Evolutionary conservation across 306 rosid genomes (phyloP).

Genomic region (Vigna hirtella): DNA sequence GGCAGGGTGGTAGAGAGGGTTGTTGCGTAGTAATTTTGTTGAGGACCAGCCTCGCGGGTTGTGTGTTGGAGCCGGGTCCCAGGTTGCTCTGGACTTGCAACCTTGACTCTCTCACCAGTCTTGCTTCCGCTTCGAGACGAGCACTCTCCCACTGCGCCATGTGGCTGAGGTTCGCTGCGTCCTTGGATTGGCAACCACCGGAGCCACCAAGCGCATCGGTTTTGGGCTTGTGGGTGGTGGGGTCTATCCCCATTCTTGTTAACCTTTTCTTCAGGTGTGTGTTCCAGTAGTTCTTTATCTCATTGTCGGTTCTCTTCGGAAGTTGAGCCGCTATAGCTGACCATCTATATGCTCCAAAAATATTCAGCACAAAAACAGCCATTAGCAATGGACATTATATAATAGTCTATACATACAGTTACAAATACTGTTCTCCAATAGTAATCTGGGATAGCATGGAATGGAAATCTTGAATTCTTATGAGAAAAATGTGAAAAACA

Average conservation of each 20-base stretch:
- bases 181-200: background rate
- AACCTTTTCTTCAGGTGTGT: slow-evolving; percentile 63
- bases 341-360: slow-evolving; percentile 48
- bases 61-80: slow-evolving; percentile 8
- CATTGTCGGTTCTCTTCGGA: slow-evolving; percentile 60
- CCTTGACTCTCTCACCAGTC: slow-evolving; percentile 52
- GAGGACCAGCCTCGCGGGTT: slow-evolving; percentile 44
- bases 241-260: slow-evolving; percentile 57
- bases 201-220: slow-evolving; percentile 39
- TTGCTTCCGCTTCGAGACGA: slow-evolving; percentile 57
- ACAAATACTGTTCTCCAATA: too few relatives aligned
- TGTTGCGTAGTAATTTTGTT: slow-evolving; percentile 47
- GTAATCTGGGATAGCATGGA: background rate
- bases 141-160: slow-evolving; percentile 71
- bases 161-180: slow-evolving; percentile 55
- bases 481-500: background rate
- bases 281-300: slow-evolving; percentile 64
- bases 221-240: slow-evolving; percentile 56
- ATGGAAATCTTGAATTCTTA: background rate
- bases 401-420: too few relatives aligned
- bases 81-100: slow-evolving; percentile 31
- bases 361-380: background rate
- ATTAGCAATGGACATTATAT: background rate
- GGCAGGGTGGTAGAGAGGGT: slow-evolving; percentile 45
- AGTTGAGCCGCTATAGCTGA: slow-evolving; percentile 62